Conservation (phyloP, 371 early-diverging fungal species). For the Actinomortierella ambigua region DNA sequence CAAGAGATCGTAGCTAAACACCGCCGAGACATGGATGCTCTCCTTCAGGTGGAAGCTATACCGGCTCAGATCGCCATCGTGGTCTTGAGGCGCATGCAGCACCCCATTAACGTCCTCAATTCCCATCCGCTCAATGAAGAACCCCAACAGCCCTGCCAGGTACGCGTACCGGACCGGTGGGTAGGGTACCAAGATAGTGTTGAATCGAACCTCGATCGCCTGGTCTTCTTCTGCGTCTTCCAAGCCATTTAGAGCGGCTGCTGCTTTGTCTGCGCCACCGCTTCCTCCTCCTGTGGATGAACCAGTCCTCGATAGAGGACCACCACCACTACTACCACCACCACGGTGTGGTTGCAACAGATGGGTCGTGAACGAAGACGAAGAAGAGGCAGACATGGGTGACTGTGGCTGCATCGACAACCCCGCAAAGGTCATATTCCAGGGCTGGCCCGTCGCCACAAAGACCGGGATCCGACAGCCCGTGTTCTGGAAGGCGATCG, state of each 20-base stretch:
- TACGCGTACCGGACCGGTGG: constrained; percentile 32
- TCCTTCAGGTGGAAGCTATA: constrained; percentile 8
- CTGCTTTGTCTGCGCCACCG: too few relatives aligned
- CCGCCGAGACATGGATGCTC: constrained; percentile 48
- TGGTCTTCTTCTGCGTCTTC: constrained; percentile 12
- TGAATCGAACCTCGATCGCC: constrained; percentile 33
- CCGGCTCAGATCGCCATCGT: neutral
- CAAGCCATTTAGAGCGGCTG: neutral
- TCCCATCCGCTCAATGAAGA: constrained; percentile 34
- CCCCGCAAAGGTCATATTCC: constrained; percentile 51
- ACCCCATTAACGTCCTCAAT: constrained; percentile 17
- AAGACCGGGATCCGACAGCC: constrained; percentile 79
- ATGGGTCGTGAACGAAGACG: neutral
- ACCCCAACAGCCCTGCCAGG: constrained; percentile 28
- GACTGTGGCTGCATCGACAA: constrained; percentile 25
- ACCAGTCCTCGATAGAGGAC: too few relatives aligned
- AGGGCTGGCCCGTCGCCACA: constrained; percentile 73
- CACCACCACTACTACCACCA: too few relatives aligned
- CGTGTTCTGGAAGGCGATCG: constrained; percentile 77
- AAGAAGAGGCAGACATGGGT: neutral
- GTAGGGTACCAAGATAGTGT: constrained; percentile 33
- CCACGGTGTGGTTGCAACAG: too few relatives aligned
- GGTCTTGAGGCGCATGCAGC: constrained; percentile 2
- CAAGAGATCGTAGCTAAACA: constrained; percentile 56
- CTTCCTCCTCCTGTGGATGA: too few relatives aligned